Conservation (phyloP, 2,329 filamentous ascomycete species). For the Fusarium sp. region DNA sequence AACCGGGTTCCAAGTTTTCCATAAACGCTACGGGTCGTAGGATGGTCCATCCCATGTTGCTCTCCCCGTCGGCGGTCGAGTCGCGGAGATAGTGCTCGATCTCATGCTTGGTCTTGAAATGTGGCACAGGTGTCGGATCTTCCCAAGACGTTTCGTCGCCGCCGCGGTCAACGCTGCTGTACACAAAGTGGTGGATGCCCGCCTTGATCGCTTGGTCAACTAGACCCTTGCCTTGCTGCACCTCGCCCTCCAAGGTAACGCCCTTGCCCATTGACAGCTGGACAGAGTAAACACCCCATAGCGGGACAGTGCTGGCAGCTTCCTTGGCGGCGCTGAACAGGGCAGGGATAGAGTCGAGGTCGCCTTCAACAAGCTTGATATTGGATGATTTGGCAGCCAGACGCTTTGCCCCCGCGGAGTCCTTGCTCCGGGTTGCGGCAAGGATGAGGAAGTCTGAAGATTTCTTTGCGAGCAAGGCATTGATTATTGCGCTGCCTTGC, state of each 20-base stretch:
- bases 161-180: constrained; percentile 41
- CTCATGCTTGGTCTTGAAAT: constrained; percentile 30
- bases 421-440: constrained; percentile 19
- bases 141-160: constrained; percentile 40
- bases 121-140: constrained; percentile 38
- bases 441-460: constrained; percentile 21
- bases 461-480: constrained; percentile 11
- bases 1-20: constrained; percentile 49
- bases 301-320: constrained; percentile 17
- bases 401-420: constrained; percentile 12
- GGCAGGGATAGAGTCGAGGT: constrained; percentile 14
- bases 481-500: constrained; percentile 25
- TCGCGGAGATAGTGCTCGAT: constrained; percentile 27
- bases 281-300: constrained; percentile 30
- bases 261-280: constrained; percentile 30
- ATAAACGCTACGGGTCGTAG: constrained; percentile 53
- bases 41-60: constrained; percentile 50
- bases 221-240: constrained; percentile 26
- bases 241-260: constrained; percentile 14
- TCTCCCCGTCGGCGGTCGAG: constrained; percentile 11
- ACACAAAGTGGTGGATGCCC: constrained; percentile 44
- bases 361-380: constrained; percentile 18
- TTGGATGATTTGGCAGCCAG: constrained; percentile 12
- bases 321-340: constrained; percentile 22
- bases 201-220: constrained; percentile 23